Evolutionary conservation across 2,329 filamentous ascomycete species (phyloP), one percentile per base, ranked within the genome.

Genomic region (Arthrobotrys sinensis): DNA sequence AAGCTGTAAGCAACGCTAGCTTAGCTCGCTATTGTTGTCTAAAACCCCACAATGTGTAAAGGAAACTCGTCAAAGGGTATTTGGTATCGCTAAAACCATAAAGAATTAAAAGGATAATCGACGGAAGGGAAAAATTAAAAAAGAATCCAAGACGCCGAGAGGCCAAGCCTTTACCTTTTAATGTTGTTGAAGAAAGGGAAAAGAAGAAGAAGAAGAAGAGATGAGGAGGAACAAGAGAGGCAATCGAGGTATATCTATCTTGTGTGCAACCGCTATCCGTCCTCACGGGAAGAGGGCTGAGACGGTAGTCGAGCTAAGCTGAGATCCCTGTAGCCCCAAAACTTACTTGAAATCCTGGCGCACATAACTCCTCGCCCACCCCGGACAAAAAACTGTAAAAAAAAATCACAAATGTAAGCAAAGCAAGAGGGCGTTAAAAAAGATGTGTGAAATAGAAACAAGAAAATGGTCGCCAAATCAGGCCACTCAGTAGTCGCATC

Each of bases 21-120:
- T 21, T 19, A 7, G n/a, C 5, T 43, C 34, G 53, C 12, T 53
- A 19, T 40, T 4, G 24, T 28, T 28, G 24, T 28, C 36, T 45
- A 63, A 38, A 50, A 57, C 34, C 16, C 21, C 34, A 57, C 28
- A 32, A 10, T 21, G 32, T 11, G 10, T 8, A 28, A 76, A 76
- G 65, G 72, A 76, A 76, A 76, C 28, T 76, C 72, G 72, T 76
- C 21, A 68, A 66, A 48, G n/a, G 28, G 16, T 48, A 52, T 57
- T 12, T 28, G 7, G 14, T 24, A 46, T 52, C 67, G 68, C 68
- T 65, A 72, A 71, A 52, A 3, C 19, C 28, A 40, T 38, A 55
- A 46, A 43, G 19, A 8, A 14, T 21, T 10, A 57, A 65, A 40
- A 53, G 38, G 24, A 57, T 11, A 34, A 24, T 19, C 48, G 21